These are phyloP conservation scores for Lepiota venenata DNA, from an alignment of 768 basidiomycete species.

Conservation along the genomic window DNA sequence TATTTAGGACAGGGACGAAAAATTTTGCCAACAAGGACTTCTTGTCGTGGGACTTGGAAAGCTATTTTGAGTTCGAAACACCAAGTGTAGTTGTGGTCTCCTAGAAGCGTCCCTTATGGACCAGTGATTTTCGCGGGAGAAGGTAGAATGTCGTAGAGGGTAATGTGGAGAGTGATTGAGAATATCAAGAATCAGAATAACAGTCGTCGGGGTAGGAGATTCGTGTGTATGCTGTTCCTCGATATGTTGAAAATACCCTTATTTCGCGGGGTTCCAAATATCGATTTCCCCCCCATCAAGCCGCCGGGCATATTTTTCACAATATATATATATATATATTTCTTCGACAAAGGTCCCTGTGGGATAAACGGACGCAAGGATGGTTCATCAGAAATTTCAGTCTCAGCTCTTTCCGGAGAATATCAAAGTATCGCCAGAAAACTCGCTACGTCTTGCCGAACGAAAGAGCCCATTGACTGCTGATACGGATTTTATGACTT, in stretches of 20 bases:
- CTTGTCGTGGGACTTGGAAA: neutral
- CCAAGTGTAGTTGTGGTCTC: neutral
- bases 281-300: neutral
- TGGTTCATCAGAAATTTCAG: too few species aligned
- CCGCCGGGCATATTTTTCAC: neutral
- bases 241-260: neutral
- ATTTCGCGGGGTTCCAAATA: conserved; percentile 7
- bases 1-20: too few species aligned
- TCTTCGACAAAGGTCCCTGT: neutral
- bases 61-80: neutral
- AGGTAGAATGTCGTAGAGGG: neutral
- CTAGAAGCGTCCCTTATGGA: neutral
- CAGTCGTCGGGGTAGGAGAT: neutral
- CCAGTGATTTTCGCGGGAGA: conserved; percentile 1
- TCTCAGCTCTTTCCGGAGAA: too few species aligned
- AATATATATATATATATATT: neutral
- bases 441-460: too few species aligned
- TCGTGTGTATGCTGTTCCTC: neutral
- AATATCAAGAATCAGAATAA: too few species aligned
- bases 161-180: neutral
- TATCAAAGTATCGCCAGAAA: too few species aligned
- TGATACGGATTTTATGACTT: too few species aligned
- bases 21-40: too few species aligned
- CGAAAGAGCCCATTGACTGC: too few species aligned
- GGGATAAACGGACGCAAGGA: too few species aligned